These are phyloP conservation scores for Candida ipomoeae DNA, from an alignment of 805 yeast genomes.

Conservation along the genomic window DNA sequence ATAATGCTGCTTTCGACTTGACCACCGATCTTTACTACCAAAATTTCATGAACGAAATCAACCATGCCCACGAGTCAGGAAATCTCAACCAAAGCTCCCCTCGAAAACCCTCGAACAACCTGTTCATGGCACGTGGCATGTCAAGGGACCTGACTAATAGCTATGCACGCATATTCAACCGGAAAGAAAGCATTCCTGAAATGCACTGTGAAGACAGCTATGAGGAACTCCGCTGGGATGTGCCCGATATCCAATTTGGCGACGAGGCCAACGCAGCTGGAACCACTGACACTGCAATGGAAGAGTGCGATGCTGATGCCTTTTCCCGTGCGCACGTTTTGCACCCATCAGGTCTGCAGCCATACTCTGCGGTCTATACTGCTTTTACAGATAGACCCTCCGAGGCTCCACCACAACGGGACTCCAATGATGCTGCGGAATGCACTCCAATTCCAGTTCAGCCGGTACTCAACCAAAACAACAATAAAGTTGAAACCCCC, in stretches of 20 bases:
- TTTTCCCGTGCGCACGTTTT: neutral
- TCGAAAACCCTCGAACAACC: neutral
- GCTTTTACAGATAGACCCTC: neutral
- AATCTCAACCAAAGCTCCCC: neutral
- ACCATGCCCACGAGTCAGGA: neutral
- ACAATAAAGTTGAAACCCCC: no score
- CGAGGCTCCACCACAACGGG: neutral
- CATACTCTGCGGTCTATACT: neutral
- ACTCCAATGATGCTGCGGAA: neutral
- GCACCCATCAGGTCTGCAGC: constrained; percentile 1
- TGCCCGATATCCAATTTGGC: neutral
- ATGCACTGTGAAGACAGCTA: neutral
- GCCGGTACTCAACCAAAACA: neutral
- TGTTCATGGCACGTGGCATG: neutral
- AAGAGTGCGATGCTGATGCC: neutral
- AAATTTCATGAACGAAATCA: neutral
- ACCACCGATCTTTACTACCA: neutral
- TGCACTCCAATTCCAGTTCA: neutral
- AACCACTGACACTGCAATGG: neutral
- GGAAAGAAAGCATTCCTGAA: neutral
- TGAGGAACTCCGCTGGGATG: neutral
- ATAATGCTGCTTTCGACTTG: neutral
- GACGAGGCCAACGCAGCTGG: neutral
- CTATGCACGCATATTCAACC: no score
- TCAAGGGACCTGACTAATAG: neutral